phyloP scores from a whole-genome alignment of 257 asterid species.

The Gynochthodes officinalis region DNA sequence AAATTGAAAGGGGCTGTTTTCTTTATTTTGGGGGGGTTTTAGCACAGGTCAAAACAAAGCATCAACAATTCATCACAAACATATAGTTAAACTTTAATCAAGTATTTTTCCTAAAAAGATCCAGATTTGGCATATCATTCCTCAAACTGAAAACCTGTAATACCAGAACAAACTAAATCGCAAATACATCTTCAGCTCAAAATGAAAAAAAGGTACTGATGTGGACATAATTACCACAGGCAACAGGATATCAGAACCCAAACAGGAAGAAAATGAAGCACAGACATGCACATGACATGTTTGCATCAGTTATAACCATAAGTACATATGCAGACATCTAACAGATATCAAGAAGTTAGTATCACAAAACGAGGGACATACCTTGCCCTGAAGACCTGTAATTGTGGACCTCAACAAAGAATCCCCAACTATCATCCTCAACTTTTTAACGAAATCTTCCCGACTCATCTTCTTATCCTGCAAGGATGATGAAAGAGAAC shows the following conservation, averaged over 20 bases:
- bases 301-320: not conserved
- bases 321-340: not conserved
- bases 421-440: conserved; percentile 80
- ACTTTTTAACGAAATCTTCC: conserved; percentile 55
- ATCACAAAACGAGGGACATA: conserved; percentile 5
- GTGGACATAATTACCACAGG: not conserved
- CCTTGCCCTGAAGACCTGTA: conserved; percentile 64
- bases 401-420: conserved; percentile 55
- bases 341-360: not conserved
- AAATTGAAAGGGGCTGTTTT: not conserved
- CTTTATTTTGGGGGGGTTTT: not conserved
- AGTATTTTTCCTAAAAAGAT: not conserved
- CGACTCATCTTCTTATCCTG: conserved; percentile 66
- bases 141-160: not conserved
- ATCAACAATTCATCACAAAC: not conserved
- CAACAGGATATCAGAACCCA: not conserved
- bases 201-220: not conserved
- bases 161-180: not conserved
- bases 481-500: not conserved
- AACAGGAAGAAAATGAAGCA: not conserved
- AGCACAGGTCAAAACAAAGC: not conserved
- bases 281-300: not conserved
- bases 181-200: not conserved
- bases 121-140: not conserved
- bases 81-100: not conserved